Evolutionary conservation across 176 grass and related monocot species (phyloP).

Genomic region (Microstegium vimineum): DNA sequence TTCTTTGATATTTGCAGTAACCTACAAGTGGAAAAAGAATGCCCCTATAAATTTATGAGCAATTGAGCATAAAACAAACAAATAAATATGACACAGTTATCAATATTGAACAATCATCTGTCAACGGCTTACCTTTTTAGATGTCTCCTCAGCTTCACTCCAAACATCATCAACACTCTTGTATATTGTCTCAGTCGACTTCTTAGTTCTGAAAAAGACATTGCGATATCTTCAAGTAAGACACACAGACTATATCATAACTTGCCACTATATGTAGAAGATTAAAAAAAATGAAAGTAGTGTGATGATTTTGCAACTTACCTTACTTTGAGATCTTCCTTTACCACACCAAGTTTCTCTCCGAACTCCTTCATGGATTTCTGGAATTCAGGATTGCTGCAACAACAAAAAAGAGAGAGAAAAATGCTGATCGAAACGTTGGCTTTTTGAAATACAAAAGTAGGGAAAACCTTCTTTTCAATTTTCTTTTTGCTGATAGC

Average conservation of each 20-base stretch:
- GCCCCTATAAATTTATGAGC: neutral
- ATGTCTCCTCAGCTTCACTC: conserved; percentile 81
- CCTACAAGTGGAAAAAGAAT: conserved; percentile 27
- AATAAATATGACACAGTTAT: conserved; percentile 11
- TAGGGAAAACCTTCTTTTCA: too few species aligned
- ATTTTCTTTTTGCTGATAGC: neutral
- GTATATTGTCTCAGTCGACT: conserved; percentile 71
- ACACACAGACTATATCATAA: neutral
- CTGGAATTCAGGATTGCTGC: conserved; percentile 89
- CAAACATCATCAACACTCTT: conserved; percentile 81
- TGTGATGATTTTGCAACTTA: conserved; percentile 12
- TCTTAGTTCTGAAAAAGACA: conserved; percentile 44
- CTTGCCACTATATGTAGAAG: neutral
- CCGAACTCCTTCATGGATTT: conserved; percentile 82
- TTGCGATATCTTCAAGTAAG: conserved; percentile 8
- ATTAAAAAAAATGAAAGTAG: neutral
- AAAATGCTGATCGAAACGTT: neutral
- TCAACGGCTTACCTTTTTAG: conserved; percentile 62
- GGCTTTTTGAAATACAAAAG: too few species aligned
- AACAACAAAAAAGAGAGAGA: conserved; percentile 18
- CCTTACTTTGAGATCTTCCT: conserved; percentile 95
- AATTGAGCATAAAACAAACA: neutral
- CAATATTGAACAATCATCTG: neutral
- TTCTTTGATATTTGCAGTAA: conserved; percentile 62
- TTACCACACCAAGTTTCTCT: conserved; percentile 83